Evolutionary conservation across 768 basidiomycete species (phyloP), one percentile per base, ranked within the genome.

Genomic region (Termitomyces sp.): DNA sequence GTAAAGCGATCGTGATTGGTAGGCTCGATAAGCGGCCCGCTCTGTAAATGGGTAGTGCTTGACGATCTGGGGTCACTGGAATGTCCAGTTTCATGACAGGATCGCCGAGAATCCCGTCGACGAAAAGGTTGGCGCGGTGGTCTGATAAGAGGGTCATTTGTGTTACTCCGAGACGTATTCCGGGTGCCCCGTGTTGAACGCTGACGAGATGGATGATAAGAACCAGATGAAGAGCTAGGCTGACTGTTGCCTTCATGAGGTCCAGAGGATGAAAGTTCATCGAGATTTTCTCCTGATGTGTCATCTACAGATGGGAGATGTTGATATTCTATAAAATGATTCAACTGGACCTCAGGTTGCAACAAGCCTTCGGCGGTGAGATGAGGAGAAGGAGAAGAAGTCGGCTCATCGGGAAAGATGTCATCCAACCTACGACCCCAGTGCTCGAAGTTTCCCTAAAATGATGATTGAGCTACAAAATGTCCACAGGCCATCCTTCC

Each of bases 371-470:
- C 22, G 12, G 7, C 15, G 4, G 39, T 9, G 42, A 7, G 32
- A 52, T 33, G 49, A 35, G 33, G 24, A 4, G 55, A 28, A 45
- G 39, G 11, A n/a, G 55, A 6, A 28, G 60, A 22, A 32, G 45
- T 16, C 1, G 15, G 7, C 8, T 4, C 12, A 36, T 57, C 24
- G 32, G 48, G 11, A 33, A 61, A 61, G 3, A 45, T 9, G 2
- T 61, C 55, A 7, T 24, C 7, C 1, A n/a, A 7, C 11, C 24
- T 50, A 33, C 60, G 42, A 9, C 60, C 60, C 60, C 60, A 61
- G 50, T 61, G n/a, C 46, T 20, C 35, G 20, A 61, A 33, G n/a
- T 28, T 20, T 20, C 12, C 35, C 60, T 61, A 20, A 13, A 35
- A 15, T 24, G 20, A 32, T 20, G 9, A 18, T 55, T 50, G 35